These are phyloP conservation scores for Camillea tinctor DNA, from an alignment of 2,329 filamentous ascomycete species.

Conservation along the genomic window DNA sequence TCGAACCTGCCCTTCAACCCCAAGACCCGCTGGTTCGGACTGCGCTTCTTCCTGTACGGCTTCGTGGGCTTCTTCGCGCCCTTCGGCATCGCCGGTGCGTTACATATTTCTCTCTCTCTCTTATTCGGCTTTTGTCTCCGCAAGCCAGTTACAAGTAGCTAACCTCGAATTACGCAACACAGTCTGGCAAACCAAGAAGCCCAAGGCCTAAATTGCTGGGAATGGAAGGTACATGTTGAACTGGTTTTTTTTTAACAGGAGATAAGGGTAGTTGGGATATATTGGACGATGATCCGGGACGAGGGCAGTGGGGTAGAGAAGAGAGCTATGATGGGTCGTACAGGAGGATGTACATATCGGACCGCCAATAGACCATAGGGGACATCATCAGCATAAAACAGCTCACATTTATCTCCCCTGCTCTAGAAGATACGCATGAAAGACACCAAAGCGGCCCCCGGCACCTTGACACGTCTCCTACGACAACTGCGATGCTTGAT, in stretches of 20 bases:
- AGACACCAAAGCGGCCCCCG: not conserved
- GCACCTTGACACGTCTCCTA: no score
- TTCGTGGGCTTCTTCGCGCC: conserved; percentile 57
- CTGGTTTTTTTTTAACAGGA: conserved; percentile 1
- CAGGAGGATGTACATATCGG: conserved; percentile 27
- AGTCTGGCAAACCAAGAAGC: conserved; percentile 54
- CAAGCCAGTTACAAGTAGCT: no score
- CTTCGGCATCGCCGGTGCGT: conserved; percentile 63
- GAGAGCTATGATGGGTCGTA: not conserved
- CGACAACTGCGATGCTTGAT: no score
- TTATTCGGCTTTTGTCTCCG: no score
- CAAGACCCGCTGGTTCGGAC: conserved; percentile 77
- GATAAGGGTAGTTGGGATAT: not conserved
- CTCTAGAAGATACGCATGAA: not conserved
- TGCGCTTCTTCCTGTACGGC: conserved; percentile 78
- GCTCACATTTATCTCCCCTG: conserved; percentile 17
- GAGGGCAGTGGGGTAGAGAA: not conserved
- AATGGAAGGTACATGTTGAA: not conserved
- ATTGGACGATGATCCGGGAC: not conserved
- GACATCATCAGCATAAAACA: conserved; percentile 10
- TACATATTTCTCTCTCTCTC: conserved; percentile 1
- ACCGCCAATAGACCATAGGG: conserved; percentile 26
- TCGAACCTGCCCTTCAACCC: conserved; percentile 98
- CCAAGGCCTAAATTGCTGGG: conserved; percentile 37
- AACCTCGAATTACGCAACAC: no score